These are phyloP conservation scores for Epichloe baconii DNA, from an alignment of 2,329 filamentous ascomycete genomes.

Conservation along the genomic window DNA sequence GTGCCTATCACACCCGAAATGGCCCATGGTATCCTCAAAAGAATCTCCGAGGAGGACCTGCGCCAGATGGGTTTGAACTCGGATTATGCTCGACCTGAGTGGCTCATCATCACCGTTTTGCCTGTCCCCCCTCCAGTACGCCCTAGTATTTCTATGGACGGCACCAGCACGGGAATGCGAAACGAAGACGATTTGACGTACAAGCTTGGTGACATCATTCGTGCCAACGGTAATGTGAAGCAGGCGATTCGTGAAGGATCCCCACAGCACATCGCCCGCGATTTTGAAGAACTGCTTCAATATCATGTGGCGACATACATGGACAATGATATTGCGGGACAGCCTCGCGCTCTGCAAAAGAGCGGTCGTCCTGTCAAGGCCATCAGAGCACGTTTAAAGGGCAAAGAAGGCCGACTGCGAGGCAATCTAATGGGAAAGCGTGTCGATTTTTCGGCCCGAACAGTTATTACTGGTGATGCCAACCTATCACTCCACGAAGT, in stretches of 20 bases:
- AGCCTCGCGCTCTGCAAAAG: constrained; percentile 91
- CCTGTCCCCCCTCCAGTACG: constrained; percentile 93
- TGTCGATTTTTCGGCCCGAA: constrained; percentile 98
- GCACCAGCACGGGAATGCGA: constrained; percentile 79
- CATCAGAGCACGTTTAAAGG: constrained; percentile 92
- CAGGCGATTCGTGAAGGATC: constrained; percentile 85
- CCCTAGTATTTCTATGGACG: constrained; percentile 94
- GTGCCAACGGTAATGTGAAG: constrained; percentile 88
- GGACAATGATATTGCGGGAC: constrained; percentile 97
- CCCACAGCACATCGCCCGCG: constrained; percentile 76
- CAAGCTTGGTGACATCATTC: constrained; percentile 96
- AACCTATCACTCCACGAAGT: constrained; percentile 96
- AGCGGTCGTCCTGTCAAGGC: constrained; percentile 94
- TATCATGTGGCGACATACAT: constrained; percentile 99
- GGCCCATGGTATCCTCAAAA: constrained; percentile 75
- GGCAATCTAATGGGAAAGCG: constrained; percentile 99
- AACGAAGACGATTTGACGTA: constrained; percentile 99
- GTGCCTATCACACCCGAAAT: constrained; percentile 69
- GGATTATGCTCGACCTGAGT: constrained; percentile 91
- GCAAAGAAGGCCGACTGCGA: constrained; percentile 93
- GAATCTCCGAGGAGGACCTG: constrained; percentile 71
- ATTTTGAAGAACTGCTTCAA: constrained; percentile 85
- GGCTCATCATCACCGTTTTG: constrained; percentile 94
- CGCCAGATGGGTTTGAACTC: constrained; percentile 81
- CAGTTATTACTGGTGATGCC: constrained; percentile 96